Evolutionary conservation across 768 basidiomycete genomes (phyloP), one percentile per base, ranked within the genome.

Genomic region (Hysterangium stoloniferum): DNA sequence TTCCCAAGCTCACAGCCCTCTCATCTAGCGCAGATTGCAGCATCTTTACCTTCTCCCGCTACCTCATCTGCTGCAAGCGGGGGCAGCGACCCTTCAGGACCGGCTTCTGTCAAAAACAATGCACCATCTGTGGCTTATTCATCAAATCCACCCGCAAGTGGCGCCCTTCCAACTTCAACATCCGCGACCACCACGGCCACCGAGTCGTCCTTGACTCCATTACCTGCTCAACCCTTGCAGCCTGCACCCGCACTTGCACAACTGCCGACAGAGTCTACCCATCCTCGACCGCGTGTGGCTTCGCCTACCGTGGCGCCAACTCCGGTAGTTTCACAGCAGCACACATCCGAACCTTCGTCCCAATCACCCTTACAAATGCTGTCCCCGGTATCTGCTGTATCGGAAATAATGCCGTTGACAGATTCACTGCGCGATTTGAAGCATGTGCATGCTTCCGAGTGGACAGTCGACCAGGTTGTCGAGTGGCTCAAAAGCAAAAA

Each of bases 391-490:
- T 12, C 24, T 19, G 20, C 37, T 27, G n/a, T n/a, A 48, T 7
- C 19, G 6, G 5, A 8, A 8, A 13, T 7, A 31, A 19, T 37
- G 6, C 47, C 38, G 15, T 6, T 34, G 6, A 17, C 48, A 20
- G 28, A 28, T 12, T 25, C 45, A 20, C 12, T 45, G 15, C 36
- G 17, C 11, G 40, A 31, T 5, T 17, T 36, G 54, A 52, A 34
- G 57, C 56, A 46, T 6, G 28, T 61, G 0, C 71, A 76, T 57
- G 77, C 88, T 1, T 73, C 75, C 0, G 84, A 87, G 49, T 99
- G 96, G 96, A 73, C 68, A 0, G 79, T 97, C 0, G 86, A 88
- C 0, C 84, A 97, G 34, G 96, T 99, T 5, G 72, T 92, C 1
- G 84, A 84, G 0, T 99, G 96, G 96, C 68, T 91, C 24, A 80